Evolutionary conservation across 345 rosid genomes (phyloP), one percentile per base, ranked within the genome.

Genomic region (Lepidium africanum): DNA sequence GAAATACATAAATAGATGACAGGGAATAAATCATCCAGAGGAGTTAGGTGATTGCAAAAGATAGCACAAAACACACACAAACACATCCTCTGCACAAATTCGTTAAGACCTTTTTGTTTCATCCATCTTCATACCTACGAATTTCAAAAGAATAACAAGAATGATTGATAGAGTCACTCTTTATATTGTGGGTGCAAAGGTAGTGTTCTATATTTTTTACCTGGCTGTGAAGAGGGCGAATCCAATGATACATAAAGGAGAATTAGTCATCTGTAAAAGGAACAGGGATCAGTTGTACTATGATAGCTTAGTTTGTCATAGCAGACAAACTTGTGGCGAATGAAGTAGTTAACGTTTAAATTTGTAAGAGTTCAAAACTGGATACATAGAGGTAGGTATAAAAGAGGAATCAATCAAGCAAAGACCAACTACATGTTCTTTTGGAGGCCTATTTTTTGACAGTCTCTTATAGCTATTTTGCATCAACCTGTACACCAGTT

Each of bases 181-280:
- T 27, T 48, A 47, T 25, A 59, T 13, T 4, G 42, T 49, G 32
- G 67, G 41, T 60, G 23, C 42, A 55, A 37, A 45, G 25, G 51
- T 47, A 15, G 41, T 39, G 7, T 21, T 10, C 30, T 7, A 12
- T 14, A 33, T 3, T 11, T 11, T 35, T 11, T 35, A 73, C 77
- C 67, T 58, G 37, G 50, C 27, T 67, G 63, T 52, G 72, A 66
- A 66, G 72, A 66, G 62, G 67, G 61, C 48, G 67, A 59, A 21
- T 65, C 67, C 33, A 51, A 33, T 59, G 54, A 73, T 48, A 58
- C 21, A 36, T n/a, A 10, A 59, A 23, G n/a, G 16, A 30, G 15
- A 41, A 66, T 66, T 59, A 73, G 2, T 73, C 77, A 66, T 73
- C 77, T 73, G 72, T 51, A 43, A 59, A 65, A 59, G 16, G 13